Conservation (phyloP, 2,329 filamentous ascomycete species). For the Pestalotiopsis sp. region DNA sequence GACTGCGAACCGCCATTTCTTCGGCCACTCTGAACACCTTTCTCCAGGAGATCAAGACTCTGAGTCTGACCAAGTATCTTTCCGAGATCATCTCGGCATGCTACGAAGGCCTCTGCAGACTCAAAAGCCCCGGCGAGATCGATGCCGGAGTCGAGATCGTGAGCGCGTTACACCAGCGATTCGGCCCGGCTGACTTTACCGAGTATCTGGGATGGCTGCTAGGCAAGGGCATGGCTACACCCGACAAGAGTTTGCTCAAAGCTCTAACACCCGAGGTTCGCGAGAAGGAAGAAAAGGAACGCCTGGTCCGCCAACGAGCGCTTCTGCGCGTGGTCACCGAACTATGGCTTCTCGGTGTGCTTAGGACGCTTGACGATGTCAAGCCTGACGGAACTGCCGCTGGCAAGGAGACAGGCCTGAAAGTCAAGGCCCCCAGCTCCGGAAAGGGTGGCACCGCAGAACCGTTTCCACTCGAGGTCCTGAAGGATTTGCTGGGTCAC, state of each 20-base stretch:
- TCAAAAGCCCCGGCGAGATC: slow-evolving; percentile 91
- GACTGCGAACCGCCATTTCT: slow-evolving; percentile 86
- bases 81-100: slow-evolving; percentile 96
- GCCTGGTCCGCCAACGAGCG: slow-evolving; percentile 81
- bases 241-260: slow-evolving; percentile 84
- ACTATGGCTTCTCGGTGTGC: slow-evolving; percentile 88
- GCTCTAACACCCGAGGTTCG: slow-evolving; percentile 76
- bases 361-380: slow-evolving; percentile 77
- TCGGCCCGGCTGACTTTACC: slow-evolving; percentile 88
- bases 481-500: slow-evolving; percentile 93
- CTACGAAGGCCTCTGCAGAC: slow-evolving; percentile 89
- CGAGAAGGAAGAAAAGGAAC: slow-evolving; percentile 95
- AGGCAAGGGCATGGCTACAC: slow-evolving; percentile 86
- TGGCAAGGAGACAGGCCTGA: slow-evolving; percentile 66
- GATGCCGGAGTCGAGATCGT: slow-evolving; percentile 90
- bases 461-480: slow-evolving; percentile 94
- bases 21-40: slow-evolving; percentile 80
- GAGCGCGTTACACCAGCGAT: slow-evolving; percentile 93
- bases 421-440: slow-evolving; percentile 53
- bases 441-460: slow-evolving; percentile 74
- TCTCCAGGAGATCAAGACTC: slow-evolving; percentile 83
- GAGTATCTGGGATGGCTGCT: slow-evolving; percentile 90
- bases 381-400: slow-evolving; percentile 66
- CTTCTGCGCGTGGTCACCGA: slow-evolving; percentile 91
- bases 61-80: slow-evolving; percentile 94